Conservation (phyloP, 1,139 yeast species). For the Saccharomyces hybrid region DNA sequence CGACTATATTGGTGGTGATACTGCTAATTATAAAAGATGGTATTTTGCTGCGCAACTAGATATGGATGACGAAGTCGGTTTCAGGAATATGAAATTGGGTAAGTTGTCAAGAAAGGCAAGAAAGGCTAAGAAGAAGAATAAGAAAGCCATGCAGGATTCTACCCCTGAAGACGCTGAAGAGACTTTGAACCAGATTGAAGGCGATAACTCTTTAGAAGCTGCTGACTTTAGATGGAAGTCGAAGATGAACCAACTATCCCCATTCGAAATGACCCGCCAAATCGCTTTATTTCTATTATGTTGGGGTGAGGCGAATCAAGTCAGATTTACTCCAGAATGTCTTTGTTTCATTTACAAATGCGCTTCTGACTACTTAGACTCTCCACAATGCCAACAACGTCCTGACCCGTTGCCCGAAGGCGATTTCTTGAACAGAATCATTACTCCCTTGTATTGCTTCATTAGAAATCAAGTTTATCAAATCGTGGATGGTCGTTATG, state of each 20-base stretch:
- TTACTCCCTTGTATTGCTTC: slow-evolving; percentile 85
- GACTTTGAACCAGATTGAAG: slow-evolving; percentile 62
- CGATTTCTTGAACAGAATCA: slow-evolving; percentile 82
- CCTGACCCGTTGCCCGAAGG: slow-evolving; percentile 92
- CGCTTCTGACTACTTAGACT: slow-evolving; percentile 77
- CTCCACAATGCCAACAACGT: slow-evolving; percentile 87
- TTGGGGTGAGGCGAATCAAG: slow-evolving; percentile 99
- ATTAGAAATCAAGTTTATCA: slow-evolving; percentile 93
- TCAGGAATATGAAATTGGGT: slow-evolving; percentile 73
- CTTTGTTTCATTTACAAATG: slow-evolving; percentile 89
- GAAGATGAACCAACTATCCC: slow-evolving; percentile 61
- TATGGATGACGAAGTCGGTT: slow-evolving; percentile 73
- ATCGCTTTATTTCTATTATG: slow-evolving; percentile 78
- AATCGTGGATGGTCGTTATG: slow-evolving; percentile 87
- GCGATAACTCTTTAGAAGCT: slow-evolving; percentile 72
- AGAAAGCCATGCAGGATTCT: slow-evolving; percentile 50
- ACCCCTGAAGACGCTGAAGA: slow-evolving; percentile 42
- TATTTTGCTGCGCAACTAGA: slow-evolving; percentile 89
- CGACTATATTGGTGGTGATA: slow-evolving; percentile 92
- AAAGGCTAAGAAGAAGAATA: slow-evolving; percentile 50
- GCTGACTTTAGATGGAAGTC: slow-evolving; percentile 81
- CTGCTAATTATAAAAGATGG: slow-evolving; percentile 91
- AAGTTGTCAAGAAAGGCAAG: slow-evolving; percentile 51
- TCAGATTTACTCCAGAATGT: slow-evolving; percentile 88
- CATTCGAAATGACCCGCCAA: slow-evolving; percentile 81